These are phyloP conservation scores for Effrenium voratum DNA, from an alignment of 73 alveolate species.

Conservation along the genomic window DNA sequence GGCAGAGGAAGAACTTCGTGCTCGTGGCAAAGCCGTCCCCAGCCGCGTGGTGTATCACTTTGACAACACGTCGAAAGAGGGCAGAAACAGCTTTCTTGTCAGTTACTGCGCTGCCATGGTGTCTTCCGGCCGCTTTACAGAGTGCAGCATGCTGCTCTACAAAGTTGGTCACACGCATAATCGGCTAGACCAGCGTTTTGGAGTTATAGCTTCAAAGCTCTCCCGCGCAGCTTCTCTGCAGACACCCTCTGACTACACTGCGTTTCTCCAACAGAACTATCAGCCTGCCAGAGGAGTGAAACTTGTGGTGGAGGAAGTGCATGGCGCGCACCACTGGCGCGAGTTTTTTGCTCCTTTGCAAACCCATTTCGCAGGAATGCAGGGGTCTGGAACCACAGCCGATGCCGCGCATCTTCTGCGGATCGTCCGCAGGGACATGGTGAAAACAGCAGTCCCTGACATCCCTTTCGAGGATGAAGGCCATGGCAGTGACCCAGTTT, in stretches of 20 bases:
- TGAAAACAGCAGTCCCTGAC: neutral
- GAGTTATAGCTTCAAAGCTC: neutral
- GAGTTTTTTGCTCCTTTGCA: neutral
- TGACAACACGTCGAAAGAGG: slow-evolving; percentile 7
- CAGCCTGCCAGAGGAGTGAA: neutral
- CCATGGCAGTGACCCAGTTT: neutral
- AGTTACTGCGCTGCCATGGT: neutral
- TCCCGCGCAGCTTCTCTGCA: neutral
- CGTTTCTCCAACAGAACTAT: neutral
- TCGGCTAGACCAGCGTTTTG: neutral
- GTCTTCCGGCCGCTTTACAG: neutral
- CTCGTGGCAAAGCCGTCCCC: neutral
- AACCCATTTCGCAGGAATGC: neutral
- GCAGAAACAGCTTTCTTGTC: neutral
- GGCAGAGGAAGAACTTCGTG: neutral
- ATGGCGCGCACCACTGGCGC: neutral
- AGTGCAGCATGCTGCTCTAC: neutral
- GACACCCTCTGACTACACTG: neutral
- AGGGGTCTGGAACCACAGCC: neutral
- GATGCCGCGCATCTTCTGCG: neutral
- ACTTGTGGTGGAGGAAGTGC: neutral
- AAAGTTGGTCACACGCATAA: neutral
- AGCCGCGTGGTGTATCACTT: neutral
- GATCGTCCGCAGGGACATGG: neutral
- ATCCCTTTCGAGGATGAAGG: neutral